phyloP scores from a whole-genome alignment of 768 basidiomycete genomes.

The Tricholoma terreum region DNA sequence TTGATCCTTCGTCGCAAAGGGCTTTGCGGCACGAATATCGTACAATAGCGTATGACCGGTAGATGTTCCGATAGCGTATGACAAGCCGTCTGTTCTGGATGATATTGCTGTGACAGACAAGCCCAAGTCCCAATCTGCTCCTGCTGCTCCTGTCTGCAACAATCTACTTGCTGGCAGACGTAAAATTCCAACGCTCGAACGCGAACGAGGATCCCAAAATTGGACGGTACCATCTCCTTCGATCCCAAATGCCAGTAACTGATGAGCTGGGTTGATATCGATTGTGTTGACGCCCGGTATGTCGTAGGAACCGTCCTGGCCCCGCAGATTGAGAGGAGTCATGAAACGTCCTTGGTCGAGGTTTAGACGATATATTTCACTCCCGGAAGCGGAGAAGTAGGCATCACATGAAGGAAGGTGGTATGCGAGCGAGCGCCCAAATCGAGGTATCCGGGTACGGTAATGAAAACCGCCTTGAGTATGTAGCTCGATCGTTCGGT shows the following conservation, averaged over 20 bases:
- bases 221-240: slow-evolving; percentile 87
- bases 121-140: slow-evolving; percentile 23
- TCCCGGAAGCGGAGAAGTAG: slow-evolving; percentile 78
- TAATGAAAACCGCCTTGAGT: slow-evolving; percentile 93
- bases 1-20: slow-evolving; percentile 92
- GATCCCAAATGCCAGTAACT: slow-evolving; percentile 83
- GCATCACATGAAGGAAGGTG: slow-evolving; percentile 94
- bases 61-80: slow-evolving; percentile 92
- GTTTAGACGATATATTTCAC: slow-evolving; percentile 90
- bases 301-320: slow-evolving; percentile 44
- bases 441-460: slow-evolving; percentile 89
- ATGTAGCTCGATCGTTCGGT: slow-evolving; percentile 92
- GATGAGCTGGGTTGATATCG: slow-evolving; percentile 92
- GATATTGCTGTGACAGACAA: slow-evolving; percentile 82
- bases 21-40: slow-evolving; percentile 81
- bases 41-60: slow-evolving; percentile 94
- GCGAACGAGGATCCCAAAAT: slow-evolving; percentile 94
- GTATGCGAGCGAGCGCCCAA: slow-evolving; percentile 89
- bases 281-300: slow-evolving; percentile 86
- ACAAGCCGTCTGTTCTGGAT: slow-evolving; percentile 84
- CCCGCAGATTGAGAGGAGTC: slow-evolving; percentile 65
- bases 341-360: slow-evolving; percentile 94
- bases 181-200: slow-evolving; percentile 69
- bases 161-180: slow-evolving; percentile 55
- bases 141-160: slow-evolving; percentile 33